Conservation (phyloP, 257 asterid species). For the Jaltomata sinuosa region DNA sequence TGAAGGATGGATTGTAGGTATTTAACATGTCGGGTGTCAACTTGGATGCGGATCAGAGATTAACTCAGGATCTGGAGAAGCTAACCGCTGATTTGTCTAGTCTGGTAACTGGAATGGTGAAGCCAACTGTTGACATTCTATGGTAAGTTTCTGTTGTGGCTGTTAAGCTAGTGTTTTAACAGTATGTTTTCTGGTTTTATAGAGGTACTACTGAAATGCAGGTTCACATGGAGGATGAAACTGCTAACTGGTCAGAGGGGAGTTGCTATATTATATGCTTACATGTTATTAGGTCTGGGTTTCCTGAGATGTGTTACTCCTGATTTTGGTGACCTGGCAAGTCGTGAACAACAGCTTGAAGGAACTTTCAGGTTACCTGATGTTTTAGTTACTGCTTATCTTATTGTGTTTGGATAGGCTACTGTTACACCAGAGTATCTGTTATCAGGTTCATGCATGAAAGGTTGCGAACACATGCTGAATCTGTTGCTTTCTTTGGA, state of each 20-base stretch:
- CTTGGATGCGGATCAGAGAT: constrained; percentile 94
- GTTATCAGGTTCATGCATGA: constrained; percentile 93
- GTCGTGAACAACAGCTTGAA: constrained; percentile 89
- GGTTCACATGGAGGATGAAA: constrained; percentile 99
- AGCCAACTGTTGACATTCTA: constrained; percentile 92
- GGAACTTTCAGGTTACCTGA: constrained; percentile 86
- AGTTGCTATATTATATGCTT: constrained; percentile 80
- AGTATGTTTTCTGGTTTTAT: not conserved
- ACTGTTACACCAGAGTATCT: not conserved
- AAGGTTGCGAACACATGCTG: constrained; percentile 98
- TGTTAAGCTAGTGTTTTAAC: not conserved
- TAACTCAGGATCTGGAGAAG: constrained; percentile 97
- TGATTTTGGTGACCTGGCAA: constrained; percentile 81
- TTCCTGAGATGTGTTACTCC: constrained; percentile 88
- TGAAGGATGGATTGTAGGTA: constrained; percentile 36
- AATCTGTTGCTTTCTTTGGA: constrained; percentile 98
- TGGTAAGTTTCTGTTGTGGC: constrained; percentile 41
- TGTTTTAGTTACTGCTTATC: not conserved
- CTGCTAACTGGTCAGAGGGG: constrained; percentile 92
- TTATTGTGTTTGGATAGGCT: not conserved
- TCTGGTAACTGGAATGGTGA: constrained; percentile 98
- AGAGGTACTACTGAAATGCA: constrained; percentile 25
- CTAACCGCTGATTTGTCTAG: constrained; percentile 88
- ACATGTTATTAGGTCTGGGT: constrained; percentile 96
- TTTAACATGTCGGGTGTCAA: constrained; percentile 55